Evolutionary conservation across 352 stramenopile genomes (phyloP).

Genomic region (Pythium sukuiense): DNA sequence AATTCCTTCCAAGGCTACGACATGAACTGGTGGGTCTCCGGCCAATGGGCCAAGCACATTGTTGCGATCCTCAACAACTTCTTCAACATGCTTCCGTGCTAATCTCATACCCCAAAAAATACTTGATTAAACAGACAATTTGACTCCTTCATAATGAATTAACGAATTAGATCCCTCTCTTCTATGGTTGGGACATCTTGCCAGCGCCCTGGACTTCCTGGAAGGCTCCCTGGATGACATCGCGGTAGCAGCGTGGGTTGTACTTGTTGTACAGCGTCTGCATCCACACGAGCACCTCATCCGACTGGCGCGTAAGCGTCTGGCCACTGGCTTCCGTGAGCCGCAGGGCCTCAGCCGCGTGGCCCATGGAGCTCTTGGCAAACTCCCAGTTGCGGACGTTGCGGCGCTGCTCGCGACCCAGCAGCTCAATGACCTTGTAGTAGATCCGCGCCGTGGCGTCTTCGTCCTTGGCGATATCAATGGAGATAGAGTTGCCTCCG

Average conservation of each 20-base stretch:
- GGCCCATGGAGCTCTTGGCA: slow-evolving; percentile 41
- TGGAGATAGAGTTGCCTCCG: slow-evolving; percentile 37
- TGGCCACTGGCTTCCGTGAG: slow-evolving; percentile 42
- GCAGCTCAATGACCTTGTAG: slow-evolving; percentile 58
- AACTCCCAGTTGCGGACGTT: slow-evolving; percentile 53
- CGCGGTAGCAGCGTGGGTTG: slow-evolving; percentile 54
- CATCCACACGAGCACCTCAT: slow-evolving; percentile 47
- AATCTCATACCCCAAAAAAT: too few species aligned
- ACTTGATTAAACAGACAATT: too few species aligned
- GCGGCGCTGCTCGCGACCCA: slow-evolving; percentile 40
- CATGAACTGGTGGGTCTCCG: too few species aligned
- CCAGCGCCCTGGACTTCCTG: slow-evolving; percentile 32
- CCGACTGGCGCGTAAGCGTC: slow-evolving; percentile 43
- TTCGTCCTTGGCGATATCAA: slow-evolving; percentile 51
- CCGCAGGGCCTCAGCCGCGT: slow-evolving; percentile 41
- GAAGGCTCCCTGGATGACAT: slow-evolving; percentile 50
- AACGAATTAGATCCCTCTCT: too few species aligned
- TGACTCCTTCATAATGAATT: too few species aligned
- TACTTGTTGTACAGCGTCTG: slow-evolving; percentile 44
- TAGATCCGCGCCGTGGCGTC: slow-evolving; percentile 32
- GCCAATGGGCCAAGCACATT: too few species aligned
- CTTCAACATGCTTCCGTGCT: too few species aligned
- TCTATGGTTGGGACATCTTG: slow-evolving; percentile 20
- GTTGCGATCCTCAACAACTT: too few species aligned
- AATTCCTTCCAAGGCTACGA: too few species aligned